phyloP scores from a whole-genome alignment of 2,329 filamentous ascomycete species.

The Alternaria arbusti region DNA sequence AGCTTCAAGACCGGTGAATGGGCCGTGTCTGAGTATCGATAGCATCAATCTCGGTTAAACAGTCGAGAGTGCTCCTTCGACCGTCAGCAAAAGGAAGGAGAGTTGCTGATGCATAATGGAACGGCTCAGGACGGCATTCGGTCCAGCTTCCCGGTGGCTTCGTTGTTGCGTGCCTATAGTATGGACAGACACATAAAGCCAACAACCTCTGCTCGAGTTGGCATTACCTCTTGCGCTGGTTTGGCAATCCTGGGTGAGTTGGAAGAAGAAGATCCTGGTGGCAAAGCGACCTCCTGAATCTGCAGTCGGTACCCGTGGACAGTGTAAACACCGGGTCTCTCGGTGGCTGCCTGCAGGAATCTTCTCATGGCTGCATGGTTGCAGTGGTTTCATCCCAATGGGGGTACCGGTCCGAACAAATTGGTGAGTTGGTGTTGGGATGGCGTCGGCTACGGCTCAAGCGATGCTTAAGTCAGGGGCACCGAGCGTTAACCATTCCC shows the following conservation, averaged over 20 bases:
- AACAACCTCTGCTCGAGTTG: background rate
- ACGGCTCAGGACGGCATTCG: constrained; percentile 20
- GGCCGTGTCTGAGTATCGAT: constrained; percentile 20
- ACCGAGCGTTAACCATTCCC: constrained; percentile 7
- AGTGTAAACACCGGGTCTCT: background rate
- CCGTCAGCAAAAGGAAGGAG: background rate
- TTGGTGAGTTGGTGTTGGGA: constrained; percentile 9
- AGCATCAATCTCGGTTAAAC: constrained; percentile 36
- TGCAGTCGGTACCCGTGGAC: background rate
- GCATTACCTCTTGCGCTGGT: background rate
- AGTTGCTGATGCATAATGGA: background rate
- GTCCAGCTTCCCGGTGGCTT: constrained; percentile 22
- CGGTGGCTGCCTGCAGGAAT: constrained; percentile 15
- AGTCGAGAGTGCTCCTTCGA: constrained; percentile 1
- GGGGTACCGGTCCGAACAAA: constrained; percentile 9
- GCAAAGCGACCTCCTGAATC: background rate
- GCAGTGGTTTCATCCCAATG: constrained; percentile 17
- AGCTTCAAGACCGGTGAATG: constrained; percentile 30
- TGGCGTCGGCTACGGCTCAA: constrained; percentile 9
- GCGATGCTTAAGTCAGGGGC: constrained; percentile 16
- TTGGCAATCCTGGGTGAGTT: background rate
- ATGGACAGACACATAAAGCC: background rate
- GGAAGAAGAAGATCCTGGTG: background rate
- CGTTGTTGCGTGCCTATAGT: background rate
- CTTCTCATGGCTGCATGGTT: constrained; percentile 5